Percentiles rank a stretch among this genome's conserved stretches.
Evolutionary conservation across 441 rosid genomes (phyloP).

Genomic region (Populus hybrid): DNA sequence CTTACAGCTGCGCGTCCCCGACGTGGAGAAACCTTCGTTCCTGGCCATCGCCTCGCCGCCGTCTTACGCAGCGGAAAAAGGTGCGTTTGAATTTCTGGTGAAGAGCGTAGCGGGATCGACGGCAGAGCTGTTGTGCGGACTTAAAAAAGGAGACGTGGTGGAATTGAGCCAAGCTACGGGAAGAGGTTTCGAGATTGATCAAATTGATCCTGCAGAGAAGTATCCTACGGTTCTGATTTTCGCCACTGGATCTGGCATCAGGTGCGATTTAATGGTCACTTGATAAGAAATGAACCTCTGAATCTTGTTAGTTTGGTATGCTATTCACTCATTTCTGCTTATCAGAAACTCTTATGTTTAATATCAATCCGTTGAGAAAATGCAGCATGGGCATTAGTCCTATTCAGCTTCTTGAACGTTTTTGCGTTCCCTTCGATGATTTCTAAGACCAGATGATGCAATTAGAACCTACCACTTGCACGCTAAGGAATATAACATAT

Average conservation of each 20-base stretch:
- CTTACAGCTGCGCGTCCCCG: conserved; percentile 82
- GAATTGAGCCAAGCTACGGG: conserved; percentile 83
- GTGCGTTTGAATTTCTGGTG: conserved; percentile 80
- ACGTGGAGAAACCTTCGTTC: conserved; percentile 68
- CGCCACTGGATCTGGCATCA: conserved; percentile 97
- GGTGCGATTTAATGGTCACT: conserved; percentile 32
- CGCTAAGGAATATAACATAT: too few species aligned
- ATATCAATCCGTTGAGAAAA: not conserved
- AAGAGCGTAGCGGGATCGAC: conserved; percentile 81
- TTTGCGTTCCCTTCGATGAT: not conserved
- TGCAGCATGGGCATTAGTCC: not conserved
- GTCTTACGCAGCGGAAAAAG: conserved; percentile 45
- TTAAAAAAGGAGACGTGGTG: conserved; percentile 79
- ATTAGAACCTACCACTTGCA: not conserved
- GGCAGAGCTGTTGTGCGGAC: conserved; percentile 79
- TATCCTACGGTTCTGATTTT: conserved; percentile 74
- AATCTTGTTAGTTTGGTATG: not conserved
- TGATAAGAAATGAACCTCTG: too few species aligned
- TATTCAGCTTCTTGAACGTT: not conserved
- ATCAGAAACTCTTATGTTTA: not conserved
- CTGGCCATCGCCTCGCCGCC: conserved; percentile 94
- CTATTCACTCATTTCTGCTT: not conserved
- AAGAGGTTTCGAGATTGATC: conserved; percentile 61
- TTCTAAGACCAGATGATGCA: not conserved
- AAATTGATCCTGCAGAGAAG: conserved; percentile 66